phyloP scores from a whole-genome alignment of 768 basidiomycete species.

The Kwoniella mangroviensis region DNA sequence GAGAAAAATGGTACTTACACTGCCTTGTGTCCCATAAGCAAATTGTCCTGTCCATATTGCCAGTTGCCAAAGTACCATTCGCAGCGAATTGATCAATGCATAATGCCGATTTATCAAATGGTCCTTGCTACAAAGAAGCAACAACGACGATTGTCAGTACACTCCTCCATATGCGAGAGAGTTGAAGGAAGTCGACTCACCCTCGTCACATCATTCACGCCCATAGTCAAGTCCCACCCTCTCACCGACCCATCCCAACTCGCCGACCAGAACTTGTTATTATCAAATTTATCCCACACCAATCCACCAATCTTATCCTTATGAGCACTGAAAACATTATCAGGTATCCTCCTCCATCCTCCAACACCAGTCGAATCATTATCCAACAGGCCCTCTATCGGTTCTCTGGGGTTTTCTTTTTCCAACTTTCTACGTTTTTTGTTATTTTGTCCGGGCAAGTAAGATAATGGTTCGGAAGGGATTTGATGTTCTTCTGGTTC shows the following conservation, averaged over 20 bases:
- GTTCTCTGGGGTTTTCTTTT: constrained; percentile 62
- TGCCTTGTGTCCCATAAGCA: constrained; percentile 60
- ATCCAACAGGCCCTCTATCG: constrained; percentile 37
- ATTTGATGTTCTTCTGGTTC: constrained; percentile 72
- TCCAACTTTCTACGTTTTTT: constrained; percentile 71
- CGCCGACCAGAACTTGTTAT: constrained; percentile 62
- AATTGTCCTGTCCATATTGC: constrained; percentile 60
- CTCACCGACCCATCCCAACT: constrained; percentile 90
- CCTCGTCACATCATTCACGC: constrained; percentile 58
- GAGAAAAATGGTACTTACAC: constrained; percentile 29
- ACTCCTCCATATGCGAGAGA: not conserved
- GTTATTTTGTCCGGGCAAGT: constrained; percentile 57
- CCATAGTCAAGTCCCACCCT: constrained; percentile 81
- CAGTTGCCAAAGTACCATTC: constrained; percentile 57
- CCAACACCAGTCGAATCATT: constrained; percentile 41
- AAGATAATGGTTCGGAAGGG: constrained; percentile 58
- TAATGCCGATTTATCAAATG: constrained; percentile 58
- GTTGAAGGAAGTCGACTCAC: constrained; percentile 37
- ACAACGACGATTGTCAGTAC: not conserved
- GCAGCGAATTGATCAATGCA: constrained; percentile 57
- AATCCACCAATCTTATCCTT: constrained; percentile 78
- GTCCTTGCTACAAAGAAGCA: constrained; percentile 52
- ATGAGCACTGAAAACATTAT: constrained; percentile 78
- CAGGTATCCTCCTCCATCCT: constrained; percentile 64
- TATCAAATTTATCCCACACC: constrained; percentile 62